Conservation (phyloP, 2,329 filamentous ascomycete genomes). For the Fusarium coicis region DNA sequence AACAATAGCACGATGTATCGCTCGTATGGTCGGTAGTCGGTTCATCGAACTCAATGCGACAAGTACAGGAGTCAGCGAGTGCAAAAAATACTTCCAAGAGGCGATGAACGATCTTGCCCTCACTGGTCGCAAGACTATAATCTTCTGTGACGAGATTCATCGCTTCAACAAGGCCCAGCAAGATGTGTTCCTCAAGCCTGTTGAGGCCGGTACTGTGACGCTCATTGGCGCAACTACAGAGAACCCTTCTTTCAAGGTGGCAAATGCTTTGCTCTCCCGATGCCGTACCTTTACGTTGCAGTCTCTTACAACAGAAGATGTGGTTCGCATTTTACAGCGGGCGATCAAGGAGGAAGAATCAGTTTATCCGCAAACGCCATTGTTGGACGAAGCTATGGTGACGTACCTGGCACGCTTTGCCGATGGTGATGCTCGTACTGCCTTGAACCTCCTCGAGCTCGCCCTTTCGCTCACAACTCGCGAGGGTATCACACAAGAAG, state of each 20-base stretch:
- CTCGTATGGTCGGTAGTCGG: conserved; percentile 80
- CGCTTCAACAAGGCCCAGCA: conserved; percentile 92
- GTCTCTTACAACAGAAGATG: conserved; percentile 77
- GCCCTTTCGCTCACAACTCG: conserved; percentile 76
- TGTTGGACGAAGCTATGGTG: conserved; percentile 83
- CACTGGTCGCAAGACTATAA: conserved; percentile 90
- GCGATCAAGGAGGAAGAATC: conserved; percentile 73
- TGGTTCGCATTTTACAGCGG: conserved; percentile 79
- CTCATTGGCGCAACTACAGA: conserved; percentile 96
- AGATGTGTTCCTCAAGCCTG: conserved; percentile 92
- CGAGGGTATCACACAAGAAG: conserved; percentile 74
- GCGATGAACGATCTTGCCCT: conserved; percentile 82
- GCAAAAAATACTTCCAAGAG: conserved; percentile 90
- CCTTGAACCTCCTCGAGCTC: conserved; percentile 90
- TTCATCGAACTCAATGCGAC: conserved; percentile 98
- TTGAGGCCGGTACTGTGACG: conserved; percentile 90
- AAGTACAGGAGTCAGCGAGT: conserved; percentile 85
- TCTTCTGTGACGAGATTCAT: conserved; percentile 98
- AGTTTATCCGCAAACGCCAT: conserved; percentile 55
- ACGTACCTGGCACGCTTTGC: conserved; percentile 85
- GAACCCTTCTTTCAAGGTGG: conserved; percentile 91
- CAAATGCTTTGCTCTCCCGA: conserved; percentile 85
- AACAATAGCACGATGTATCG: conserved; percentile 91
- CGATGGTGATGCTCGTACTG: conserved; percentile 92
- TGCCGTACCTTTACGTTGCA: conserved; percentile 91